Conservation (phyloP, 1,139 yeast species). For the Kazachstania sp. region DNA sequence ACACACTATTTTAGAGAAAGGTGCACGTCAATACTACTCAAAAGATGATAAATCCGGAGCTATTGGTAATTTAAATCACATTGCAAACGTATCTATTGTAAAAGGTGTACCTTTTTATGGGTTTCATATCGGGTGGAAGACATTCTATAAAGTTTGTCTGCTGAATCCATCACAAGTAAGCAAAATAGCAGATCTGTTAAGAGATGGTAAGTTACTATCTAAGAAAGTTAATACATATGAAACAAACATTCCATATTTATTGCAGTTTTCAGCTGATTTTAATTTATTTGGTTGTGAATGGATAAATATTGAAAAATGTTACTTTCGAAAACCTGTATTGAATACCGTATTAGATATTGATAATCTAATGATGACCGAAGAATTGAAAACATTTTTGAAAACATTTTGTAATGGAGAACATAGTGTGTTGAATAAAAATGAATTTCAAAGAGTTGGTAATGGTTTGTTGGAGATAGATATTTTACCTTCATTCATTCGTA, state of each 20-base stretch:
- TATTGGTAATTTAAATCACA: constrained; percentile 33
- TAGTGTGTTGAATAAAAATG: constrained; percentile 15
- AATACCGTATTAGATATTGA: constrained; percentile 24
- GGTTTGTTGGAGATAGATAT: constrained; percentile 65
- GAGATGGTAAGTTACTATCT: constrained; percentile 39
- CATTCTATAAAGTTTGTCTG: constrained; percentile 60
- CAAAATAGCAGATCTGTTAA: constrained; percentile 52
- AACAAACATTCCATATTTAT: constrained; percentile 65
- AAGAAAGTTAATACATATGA: constrained; percentile 49
- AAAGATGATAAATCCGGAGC: neutral
- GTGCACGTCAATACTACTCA: constrained; percentile 12
- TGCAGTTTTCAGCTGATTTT: constrained; percentile 77
- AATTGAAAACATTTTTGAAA: constrained; percentile 23
- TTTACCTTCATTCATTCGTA: constrained; percentile 47
- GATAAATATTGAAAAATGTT: constrained; percentile 38
- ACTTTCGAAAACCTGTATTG: constrained; percentile 33
- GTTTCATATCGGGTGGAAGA: constrained; percentile 53
- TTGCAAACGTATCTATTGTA: constrained; percentile 62
- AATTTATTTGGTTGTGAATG: constrained; percentile 82
- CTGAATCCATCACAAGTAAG: constrained; percentile 54
- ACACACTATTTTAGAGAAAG: constrained; percentile 23
- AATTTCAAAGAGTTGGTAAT: constrained; percentile 47
- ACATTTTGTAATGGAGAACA: constrained; percentile 10
- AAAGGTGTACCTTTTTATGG: constrained; percentile 83
- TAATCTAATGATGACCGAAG: constrained; percentile 22